A percentile compares a stretch with the other conserved stretches of the same genome.
phyloP scores from a whole-genome alignment of 495 filamentous ascomycete genomes.

The Lasiosphaeria hispida region DNA sequence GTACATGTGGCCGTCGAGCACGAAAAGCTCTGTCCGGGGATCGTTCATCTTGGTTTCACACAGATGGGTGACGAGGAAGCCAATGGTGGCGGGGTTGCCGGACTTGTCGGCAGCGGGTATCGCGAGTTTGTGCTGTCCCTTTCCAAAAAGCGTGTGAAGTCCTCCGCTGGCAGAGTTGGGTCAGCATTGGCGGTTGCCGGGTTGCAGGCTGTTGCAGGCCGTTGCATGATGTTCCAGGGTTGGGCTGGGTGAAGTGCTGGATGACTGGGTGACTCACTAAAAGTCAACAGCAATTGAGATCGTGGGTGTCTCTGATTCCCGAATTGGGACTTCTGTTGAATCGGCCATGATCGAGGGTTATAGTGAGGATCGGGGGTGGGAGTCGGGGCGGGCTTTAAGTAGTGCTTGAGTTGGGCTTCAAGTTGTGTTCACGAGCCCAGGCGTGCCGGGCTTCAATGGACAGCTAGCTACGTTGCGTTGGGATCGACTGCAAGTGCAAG shows the following conservation, averaged over 20 bases:
- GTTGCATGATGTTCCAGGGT: too few relatives aligned
- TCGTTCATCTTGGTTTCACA: conserved; percentile 83
- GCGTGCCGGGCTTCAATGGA: too few relatives aligned
- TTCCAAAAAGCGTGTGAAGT: conserved; percentile 90
- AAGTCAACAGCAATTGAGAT: conserved; percentile 39
- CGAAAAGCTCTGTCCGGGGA: conserved; percentile 81
- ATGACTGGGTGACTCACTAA: conserved; percentile 23
- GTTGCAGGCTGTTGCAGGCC: too few relatives aligned
- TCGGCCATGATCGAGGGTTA: conserved; percentile 13
- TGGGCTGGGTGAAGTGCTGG: background rate
- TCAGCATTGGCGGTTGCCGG: conserved; percentile 10
- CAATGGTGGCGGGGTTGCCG: conserved; percentile 63
- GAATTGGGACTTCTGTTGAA: background rate
- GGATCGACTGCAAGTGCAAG: too few relatives aligned
- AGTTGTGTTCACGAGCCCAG: too few relatives aligned
- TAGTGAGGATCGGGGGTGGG: too few relatives aligned
- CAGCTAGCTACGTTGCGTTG: too few relatives aligned
- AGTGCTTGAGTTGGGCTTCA: too few relatives aligned
- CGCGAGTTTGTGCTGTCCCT: conserved; percentile 69
- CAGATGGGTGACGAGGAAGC: conserved; percentile 76
- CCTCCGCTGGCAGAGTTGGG: conserved; percentile 64
- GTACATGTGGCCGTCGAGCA: conserved; percentile 84
- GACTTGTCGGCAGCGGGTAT: conserved; percentile 61
- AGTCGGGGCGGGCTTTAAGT: too few relatives aligned
- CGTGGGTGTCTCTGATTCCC: conserved; percentile 4